Evolutionary conservation across 257 asterid species (phyloP), one percentile per base, ranked within the genome.

Genomic region (Rubia yunnanensis): DNA sequence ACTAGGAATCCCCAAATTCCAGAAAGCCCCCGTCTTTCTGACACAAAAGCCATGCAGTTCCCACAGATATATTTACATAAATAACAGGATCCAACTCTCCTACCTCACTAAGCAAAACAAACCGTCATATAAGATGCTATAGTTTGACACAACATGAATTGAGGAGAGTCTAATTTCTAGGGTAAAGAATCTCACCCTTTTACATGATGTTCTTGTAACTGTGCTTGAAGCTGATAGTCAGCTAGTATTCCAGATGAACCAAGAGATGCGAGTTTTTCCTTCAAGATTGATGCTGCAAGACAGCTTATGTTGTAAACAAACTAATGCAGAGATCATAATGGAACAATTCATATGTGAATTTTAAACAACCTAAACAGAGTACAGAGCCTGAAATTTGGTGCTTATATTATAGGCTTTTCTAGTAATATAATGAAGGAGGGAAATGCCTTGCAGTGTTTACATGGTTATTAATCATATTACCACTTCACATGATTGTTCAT

Each of bases 211-310:
- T 94, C 97, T 83, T 94, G 99, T 68, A 94, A 77, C 71, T 90
- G 94, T 70, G 99, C 86, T 77, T 94, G 97, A 83, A 94, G 92
- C 76, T 94, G 99, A 78, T 94, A 97, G 68, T 94, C 99, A 83
- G 99, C 99, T 81, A 94, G 76, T 78, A 94, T 81, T 76, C 99
- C 99, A 75, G 97, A 90, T 74, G 99, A 90, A 76, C 99, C 99
- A 65, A 94, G 95, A 64, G 97, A 73, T 23, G 95, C 83, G 60
- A 94, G 97, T 74, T 94, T 94, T 83, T 94, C 99, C 86, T 94
- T 94, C 85, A 94, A 81, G 68, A 85, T 89, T 65, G 99, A 88
- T 13, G 95, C 99, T 94, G 96, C 61, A 70, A n/a, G 27, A 70
- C 39, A n/a, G 26, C 36, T 7, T 62, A 50, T 44, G 7, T 15